Conservation (phyloP, 495 filamentous ascomycete species). For the Trichoderma orchidacearum region DNA sequence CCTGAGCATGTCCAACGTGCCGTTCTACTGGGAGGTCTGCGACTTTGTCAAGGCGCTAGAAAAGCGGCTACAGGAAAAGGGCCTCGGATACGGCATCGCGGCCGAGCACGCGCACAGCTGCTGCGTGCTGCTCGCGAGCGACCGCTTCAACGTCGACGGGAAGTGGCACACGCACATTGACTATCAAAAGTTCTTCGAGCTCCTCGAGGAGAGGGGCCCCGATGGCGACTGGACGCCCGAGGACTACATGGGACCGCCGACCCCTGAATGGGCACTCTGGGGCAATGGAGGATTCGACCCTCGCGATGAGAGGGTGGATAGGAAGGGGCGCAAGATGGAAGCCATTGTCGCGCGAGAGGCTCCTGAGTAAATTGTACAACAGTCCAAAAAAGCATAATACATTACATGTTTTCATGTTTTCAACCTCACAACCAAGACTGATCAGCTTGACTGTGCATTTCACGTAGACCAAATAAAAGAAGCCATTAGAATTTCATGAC, state of each 20-base stretch:
- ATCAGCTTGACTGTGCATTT: too few relatives aligned
- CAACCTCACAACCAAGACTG: too few relatives aligned
- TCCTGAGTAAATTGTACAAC: not conserved
- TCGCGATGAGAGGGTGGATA: conserved; percentile 67
- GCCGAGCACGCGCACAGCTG: conserved; percentile 93
- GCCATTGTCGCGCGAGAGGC: conserved; percentile 1
- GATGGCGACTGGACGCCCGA: conserved; percentile 66
- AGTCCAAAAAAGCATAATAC: not conserved
- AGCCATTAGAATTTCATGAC: not conserved
- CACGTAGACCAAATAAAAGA: not conserved
- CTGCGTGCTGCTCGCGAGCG: conserved; percentile 72
- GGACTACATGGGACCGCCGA: conserved; percentile 73
- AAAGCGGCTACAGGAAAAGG: conserved; percentile 47
- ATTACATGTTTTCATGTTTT: too few relatives aligned
- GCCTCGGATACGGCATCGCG: conserved; percentile 74
- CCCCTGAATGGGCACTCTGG: conserved; percentile 91
- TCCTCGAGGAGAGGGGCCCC: conserved; percentile 52
- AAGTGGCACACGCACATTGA: conserved; percentile 89
- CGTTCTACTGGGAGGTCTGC: conserved; percentile 79
- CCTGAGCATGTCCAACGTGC: conserved; percentile 88
- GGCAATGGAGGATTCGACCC: conserved; percentile 91
- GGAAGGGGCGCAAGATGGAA: conserved; percentile 49
- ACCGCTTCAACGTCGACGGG: conserved; percentile 54
- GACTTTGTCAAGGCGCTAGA: conserved; percentile 67
- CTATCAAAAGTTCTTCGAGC: conserved; percentile 78